A percentile compares a stretch with the other conserved stretches of the same genome.
phyloP scores from a whole-genome alignment of 257 asterid genomes.

The Salvia hispanica region DNA sequence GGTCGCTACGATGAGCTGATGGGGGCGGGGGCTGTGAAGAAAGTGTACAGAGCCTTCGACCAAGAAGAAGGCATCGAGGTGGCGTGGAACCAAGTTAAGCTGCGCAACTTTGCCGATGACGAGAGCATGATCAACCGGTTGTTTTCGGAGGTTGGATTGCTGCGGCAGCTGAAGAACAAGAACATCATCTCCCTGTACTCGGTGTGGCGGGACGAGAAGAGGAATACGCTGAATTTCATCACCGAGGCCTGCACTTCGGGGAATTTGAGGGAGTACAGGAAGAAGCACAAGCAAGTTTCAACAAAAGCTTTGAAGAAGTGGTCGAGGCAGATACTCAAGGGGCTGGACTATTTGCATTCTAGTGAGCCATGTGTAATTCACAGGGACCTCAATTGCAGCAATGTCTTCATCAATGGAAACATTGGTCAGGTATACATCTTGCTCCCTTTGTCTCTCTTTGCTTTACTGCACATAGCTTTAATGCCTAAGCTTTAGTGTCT shows the following conservation, averaged over 20 bases:
- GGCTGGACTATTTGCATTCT: slow-evolving; percentile 71
- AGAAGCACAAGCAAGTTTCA: slow-evolving; percentile 75
- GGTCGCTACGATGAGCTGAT: slow-evolving; percentile 82
- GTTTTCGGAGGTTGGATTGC: slow-evolving; percentile 62
- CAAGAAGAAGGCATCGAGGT: slow-evolving; percentile 92
- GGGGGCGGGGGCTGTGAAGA: slow-evolving; percentile 76
- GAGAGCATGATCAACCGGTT: slow-evolving; percentile 58
- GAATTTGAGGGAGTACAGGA: slow-evolving; percentile 75
- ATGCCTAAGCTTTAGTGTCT: neutral
- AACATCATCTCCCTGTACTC: slow-evolving; percentile 60
- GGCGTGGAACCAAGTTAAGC: slow-evolving; percentile 87
- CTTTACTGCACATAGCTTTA: neutral
- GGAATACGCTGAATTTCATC: slow-evolving; percentile 69
- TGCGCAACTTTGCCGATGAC: slow-evolving; percentile 52
- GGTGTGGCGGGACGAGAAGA: slow-evolving; percentile 66
- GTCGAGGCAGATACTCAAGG: slow-evolving; percentile 77
- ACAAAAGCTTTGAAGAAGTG: slow-evolving; percentile 77
- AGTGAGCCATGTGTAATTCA: slow-evolving; percentile 79
- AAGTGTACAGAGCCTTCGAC: slow-evolving; percentile 81
- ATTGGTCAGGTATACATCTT: slow-evolving; percentile 65
- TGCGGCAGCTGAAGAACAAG: slow-evolving; percentile 49
- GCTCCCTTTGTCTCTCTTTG: neutral
- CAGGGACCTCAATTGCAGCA: slow-evolving; percentile 85
- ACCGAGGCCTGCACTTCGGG: slow-evolving; percentile 87
- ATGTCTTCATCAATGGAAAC: slow-evolving; percentile 82